Conservation (phyloP, 345 rosid genomes). For the Alliaria petiolata region DNA sequence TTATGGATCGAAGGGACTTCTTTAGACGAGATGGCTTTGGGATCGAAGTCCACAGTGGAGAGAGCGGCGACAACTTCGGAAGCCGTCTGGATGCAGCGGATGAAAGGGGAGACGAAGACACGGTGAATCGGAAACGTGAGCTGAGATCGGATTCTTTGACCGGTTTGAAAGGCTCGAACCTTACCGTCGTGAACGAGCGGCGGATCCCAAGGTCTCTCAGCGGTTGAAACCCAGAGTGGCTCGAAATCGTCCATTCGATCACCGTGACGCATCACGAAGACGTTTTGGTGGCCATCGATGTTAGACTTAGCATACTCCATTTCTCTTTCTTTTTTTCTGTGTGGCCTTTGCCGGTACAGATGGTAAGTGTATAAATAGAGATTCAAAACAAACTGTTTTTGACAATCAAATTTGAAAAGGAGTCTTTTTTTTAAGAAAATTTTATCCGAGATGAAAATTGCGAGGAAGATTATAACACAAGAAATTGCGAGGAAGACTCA, state of each 20-base stretch:
- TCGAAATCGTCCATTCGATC: slow-evolving; percentile 62
- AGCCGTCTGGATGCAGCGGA: slow-evolving; percentile 84
- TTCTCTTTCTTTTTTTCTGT: slow-evolving; percentile 12
- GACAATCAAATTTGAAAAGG: too few relatives aligned
- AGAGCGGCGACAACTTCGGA: slow-evolving; percentile 46
- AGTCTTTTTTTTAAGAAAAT: background rate
- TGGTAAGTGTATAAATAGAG: background rate
- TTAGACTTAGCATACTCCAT: slow-evolving; percentile 16
- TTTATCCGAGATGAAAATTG: slow-evolving; percentile 3
- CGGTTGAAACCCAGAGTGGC: slow-evolving; percentile 45
- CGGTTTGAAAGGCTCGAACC: slow-evolving; percentile 47
- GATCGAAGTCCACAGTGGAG: slow-evolving; percentile 32
- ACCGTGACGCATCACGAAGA: slow-evolving; percentile 90
- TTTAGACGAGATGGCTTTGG: slow-evolving; percentile 24
- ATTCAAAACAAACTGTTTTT: too few relatives aligned
- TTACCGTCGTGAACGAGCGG: slow-evolving; percentile 49
- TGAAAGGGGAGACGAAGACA: slow-evolving; percentile 75
- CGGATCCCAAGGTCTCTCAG: slow-evolving; percentile 79
- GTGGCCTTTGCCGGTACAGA: background rate
- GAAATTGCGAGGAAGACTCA: slow-evolving; percentile 15
- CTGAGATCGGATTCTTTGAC: slow-evolving; percentile 40
- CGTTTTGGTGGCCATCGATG: slow-evolving; percentile 40
- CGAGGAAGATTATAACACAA: background rate
- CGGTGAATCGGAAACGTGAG: slow-evolving; percentile 63
- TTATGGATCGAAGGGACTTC: slow-evolving; percentile 17